Evolutionary conservation across 345 rosid genomes (phyloP), one percentile per base, ranked within the genome.

Genomic region (Hirschfeldia incana): DNA sequence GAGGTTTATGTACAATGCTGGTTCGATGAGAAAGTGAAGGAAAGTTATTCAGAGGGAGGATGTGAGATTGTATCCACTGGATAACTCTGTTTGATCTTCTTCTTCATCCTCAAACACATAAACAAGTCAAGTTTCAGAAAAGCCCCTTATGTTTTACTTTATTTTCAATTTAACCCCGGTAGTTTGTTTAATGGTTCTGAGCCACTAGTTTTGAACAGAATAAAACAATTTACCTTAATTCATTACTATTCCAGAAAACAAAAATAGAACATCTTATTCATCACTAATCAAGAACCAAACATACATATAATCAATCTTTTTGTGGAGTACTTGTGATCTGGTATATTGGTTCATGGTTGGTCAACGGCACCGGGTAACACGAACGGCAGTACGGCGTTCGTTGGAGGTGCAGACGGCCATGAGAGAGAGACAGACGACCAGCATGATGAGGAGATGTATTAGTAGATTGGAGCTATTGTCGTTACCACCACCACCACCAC

Each of bases 381-480:
- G 68, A 39, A 81, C 82, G 63, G 64, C 8, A 7, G 66, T 36
- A 28, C 85, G 78, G 64, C 77, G 73, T 33, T 61, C 83, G 28
- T 72, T 87, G 58, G 81, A 85, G 28, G 61, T 44, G 74, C 82
- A 89, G 36, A 87, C 29, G 32, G 81, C 58, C 76, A 87, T 61
- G 68, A 86, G 5, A 46, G 83, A 70, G 32, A 89, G 83, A 73
- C 85, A 85, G 11, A 85, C 8, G 39, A 87, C 76, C 3, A 87
- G 12, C 10, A 80, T 65, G 21, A 81, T 64, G 12, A 86, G 3
- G 55, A 89, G 80, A 57, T 86, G 16, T 21, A 30, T 60, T 6
- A 72, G 0, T 28, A 77, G 36, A 78, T 59, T 76, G 0, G 81
- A 44, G 7, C 84, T 64, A 30, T 34, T 62, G 26, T 66, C 84